A percentile compares a stretch with the other conserved stretches of the same genome.
phyloP scores from a whole-genome alignment of 2,329 filamentous ascomycete species.

The Furcasterigmium sp. region DNA sequence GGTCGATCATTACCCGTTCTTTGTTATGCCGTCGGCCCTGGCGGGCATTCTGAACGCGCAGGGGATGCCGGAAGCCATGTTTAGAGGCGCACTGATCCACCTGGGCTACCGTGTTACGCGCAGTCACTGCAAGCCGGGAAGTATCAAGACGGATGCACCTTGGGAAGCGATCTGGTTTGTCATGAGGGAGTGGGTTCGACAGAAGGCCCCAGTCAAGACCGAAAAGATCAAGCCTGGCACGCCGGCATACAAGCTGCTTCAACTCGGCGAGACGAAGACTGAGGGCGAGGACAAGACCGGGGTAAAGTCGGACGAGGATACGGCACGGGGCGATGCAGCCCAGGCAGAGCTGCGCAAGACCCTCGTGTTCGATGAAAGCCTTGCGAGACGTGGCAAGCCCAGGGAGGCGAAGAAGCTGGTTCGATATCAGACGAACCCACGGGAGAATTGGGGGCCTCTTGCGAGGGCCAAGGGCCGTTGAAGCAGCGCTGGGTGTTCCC shows the following conservation, averaged over 20 bases:
- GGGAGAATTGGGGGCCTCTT: constrained; percentile 92
- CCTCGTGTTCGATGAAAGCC: constrained; percentile 66
- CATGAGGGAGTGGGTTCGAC: constrained; percentile 85
- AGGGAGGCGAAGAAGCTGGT: constrained; percentile 64
- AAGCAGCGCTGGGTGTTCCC: too few species aligned
- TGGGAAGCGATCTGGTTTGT: constrained; percentile 89
- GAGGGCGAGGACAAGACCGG: constrained; percentile 20
- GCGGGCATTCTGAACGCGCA: constrained; percentile 73
- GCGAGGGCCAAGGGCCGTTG: constrained; percentile 51
- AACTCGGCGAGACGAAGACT: constrained; percentile 25
- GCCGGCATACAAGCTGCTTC: constrained; percentile 67
- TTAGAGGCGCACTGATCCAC: constrained; percentile 75
- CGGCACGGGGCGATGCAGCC: constrained; percentile 2
- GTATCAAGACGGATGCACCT: constrained; percentile 88
- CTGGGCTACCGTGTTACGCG: constrained; percentile 79
- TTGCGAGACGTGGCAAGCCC: constrained; percentile 71
- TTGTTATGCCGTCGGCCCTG: constrained; percentile 70
- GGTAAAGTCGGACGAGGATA: constrained; percentile 12
- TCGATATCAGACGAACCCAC: constrained; percentile 84
- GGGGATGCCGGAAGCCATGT: constrained; percentile 71
- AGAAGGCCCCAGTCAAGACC: constrained; percentile 72
- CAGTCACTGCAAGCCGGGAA: constrained; percentile 84
- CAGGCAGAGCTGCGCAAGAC: constrained; percentile 51
- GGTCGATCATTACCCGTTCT: constrained; percentile 77
- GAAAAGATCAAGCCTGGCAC: constrained; percentile 64